Evolutionary conservation across 2,329 filamentous ascomycete genomes (phyloP), one percentile per base, ranked within the genome.

Genomic region (Fusarium avenaceum): DNA sequence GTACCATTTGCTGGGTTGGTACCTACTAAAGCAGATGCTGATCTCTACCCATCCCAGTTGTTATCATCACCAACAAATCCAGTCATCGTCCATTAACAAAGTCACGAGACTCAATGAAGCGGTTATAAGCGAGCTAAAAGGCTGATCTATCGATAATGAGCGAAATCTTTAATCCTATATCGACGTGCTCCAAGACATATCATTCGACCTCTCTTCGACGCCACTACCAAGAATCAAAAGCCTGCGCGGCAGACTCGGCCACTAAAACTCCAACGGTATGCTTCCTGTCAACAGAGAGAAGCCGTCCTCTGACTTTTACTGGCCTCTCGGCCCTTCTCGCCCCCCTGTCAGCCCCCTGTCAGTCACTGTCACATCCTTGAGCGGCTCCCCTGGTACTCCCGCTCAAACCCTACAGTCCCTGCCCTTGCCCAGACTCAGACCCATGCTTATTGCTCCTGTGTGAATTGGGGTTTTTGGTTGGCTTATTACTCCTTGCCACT

Each of bases 281-380:
- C 52, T 64, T 64, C 48, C 47, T 47, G 35, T 26, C 42, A 39
- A 39, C 52, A 53, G 60, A 56, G 20, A 63, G 58, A 66, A 62
- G 56, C 57, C 56, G 48, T 55, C 53, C 58, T 46, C 35, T 50
- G 47, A 38, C 30, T 71, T 44, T 75, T 65, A 76, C 65, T 76
- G 75, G 75, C 62, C 59, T 75, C 51, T 73, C 70, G 72, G 65
- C 42, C 72, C 65, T 73, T 74, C 70, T 70, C 40, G 45, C 53
- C 45, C 61, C 63, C 42, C 50, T 26, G 67, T 44, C 60, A 28
- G 24, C 45, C 42, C 70, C 66, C 57, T 17, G 47, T 69, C 44
- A 48, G 51, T 69, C 69, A 66, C 28, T 30, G 45, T 62, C 42
- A 40, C 58, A 49, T 35, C 45, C 33, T 39, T 57, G 44, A 49